These are phyloP conservation scores for Diutina siamensis DNA, from an alignment of 1,139 yeast genomes.

Conservation along the genomic window DNA sequence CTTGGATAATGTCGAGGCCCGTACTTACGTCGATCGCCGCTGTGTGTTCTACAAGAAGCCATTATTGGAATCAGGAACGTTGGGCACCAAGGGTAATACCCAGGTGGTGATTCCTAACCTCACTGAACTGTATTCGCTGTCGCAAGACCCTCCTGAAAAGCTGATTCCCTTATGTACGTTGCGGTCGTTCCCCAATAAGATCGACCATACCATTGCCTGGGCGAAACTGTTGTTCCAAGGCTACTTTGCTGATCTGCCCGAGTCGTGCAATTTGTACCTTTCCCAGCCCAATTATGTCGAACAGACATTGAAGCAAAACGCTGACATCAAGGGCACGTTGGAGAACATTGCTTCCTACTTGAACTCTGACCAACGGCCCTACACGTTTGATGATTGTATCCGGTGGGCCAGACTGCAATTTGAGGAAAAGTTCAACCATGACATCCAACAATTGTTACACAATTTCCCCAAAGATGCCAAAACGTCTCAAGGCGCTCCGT, in stretches of 20 bases:
- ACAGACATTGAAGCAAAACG: slow-evolving; percentile 78
- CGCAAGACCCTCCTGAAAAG: slow-evolving; percentile 98
- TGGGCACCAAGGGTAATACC: slow-evolving; percentile 97
- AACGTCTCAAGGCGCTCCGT: slow-evolving; percentile 84
- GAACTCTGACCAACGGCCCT: slow-evolving; percentile 54
- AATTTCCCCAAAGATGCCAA: slow-evolving; percentile 92
- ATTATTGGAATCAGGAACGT: slow-evolving; percentile 88
- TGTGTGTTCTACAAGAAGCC: slow-evolving; percentile 91
- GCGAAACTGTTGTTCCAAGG: slow-evolving; percentile 93
- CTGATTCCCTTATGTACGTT: slow-evolving; percentile 94
- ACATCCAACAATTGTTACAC: slow-evolving; percentile 77
- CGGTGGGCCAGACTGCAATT: slow-evolving; percentile 91
- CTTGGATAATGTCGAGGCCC: slow-evolving; percentile 92
- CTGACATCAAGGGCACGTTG: slow-evolving; percentile 80
- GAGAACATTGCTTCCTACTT: slow-evolving; percentile 67
- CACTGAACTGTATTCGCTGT: slow-evolving; percentile 91
- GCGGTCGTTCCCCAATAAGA: slow-evolving; percentile 94
- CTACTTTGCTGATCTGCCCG: slow-evolving; percentile 83
- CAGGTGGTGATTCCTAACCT: slow-evolving; percentile 89
- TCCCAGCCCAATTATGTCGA: slow-evolving; percentile 91
- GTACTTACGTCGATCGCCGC: slow-evolving; percentile 94
- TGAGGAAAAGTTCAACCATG: slow-evolving; percentile 74
- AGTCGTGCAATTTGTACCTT: slow-evolving; percentile 81
- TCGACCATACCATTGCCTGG: slow-evolving; percentile 99
- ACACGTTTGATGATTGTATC: slow-evolving; percentile 85